Percentiles rank a stretch among this genome's conserved stretches.
phyloP scores from a whole-genome alignment of 192 early-diverging fungal species.

The Geranomyces michiganensis region DNA sequence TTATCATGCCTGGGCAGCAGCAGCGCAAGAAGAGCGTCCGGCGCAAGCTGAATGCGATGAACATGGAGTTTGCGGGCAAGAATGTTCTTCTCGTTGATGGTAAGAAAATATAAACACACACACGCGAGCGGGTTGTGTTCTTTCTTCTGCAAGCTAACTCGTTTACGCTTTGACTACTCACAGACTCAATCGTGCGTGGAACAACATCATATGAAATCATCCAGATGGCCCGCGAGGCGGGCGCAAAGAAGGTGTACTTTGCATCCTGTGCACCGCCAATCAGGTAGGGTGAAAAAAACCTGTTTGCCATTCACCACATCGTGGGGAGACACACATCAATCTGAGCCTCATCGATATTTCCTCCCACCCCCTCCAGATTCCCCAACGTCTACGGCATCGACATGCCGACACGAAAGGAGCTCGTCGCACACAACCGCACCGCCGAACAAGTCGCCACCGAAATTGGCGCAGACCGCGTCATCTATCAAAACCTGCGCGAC shows the following conservation, averaged over 20 bases:
- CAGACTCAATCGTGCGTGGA: constrained; percentile 99
- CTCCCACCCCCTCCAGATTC: constrained; percentile 53
- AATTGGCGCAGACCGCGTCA: constrained; percentile 94
- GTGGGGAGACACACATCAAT: no score
- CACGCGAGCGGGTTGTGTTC: not conserved
- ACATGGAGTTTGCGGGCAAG: constrained; percentile 92
- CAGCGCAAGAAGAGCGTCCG: constrained; percentile 79
- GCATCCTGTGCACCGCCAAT: constrained; percentile 97
- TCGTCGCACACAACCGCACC: constrained; percentile 80
- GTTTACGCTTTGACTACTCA: no score
- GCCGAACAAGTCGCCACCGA: constrained; percentile 85
- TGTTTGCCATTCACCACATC: no score
- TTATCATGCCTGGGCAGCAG: constrained; percentile 98
- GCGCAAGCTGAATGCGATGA: constrained; percentile 98
- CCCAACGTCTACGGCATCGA: constrained; percentile 99
- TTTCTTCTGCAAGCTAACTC: no score
- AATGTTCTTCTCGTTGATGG: constrained; percentile 98
- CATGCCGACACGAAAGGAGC: constrained; percentile 93
- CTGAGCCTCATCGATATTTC: no score
- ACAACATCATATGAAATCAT: constrained; percentile 99
- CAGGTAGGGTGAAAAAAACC: no score
- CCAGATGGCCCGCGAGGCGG: constrained; percentile 98
- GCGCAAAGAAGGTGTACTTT: constrained; percentile 98
- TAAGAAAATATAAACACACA: constrained; percentile 37
- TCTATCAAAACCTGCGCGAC: constrained; percentile 89